Evolutionary conservation across 2,329 filamentous ascomycete species (phyloP).

Genomic region (Amesomyces nigricolor): DNA sequence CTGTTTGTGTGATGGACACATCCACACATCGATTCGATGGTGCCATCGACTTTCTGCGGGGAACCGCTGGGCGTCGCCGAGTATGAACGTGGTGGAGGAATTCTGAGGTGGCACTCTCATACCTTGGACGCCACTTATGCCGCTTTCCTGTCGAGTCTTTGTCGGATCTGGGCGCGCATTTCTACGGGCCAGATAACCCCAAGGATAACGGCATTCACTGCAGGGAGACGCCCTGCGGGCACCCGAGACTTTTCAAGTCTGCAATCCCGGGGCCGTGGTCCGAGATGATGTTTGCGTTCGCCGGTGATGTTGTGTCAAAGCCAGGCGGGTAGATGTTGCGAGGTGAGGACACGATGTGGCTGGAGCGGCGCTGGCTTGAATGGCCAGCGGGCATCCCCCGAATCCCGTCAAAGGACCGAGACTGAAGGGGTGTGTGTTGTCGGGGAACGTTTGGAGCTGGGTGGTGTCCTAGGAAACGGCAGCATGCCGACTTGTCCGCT

Average conservation of each 20-base stretch:
- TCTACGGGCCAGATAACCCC: neutral
- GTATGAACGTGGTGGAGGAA: neutral
- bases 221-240: slow-evolving; percentile 1
- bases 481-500: neutral
- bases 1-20: slow-evolving; percentile 11
- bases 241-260: neutral
- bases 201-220: neutral
- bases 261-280: neutral
- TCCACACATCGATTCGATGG: neutral
- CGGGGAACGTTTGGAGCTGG: no score
- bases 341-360: no score
- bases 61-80: neutral
- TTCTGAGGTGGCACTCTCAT: neutral
- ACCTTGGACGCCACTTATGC: slow-evolving; percentile 8
- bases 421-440: no score
- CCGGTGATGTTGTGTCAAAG: neutral
- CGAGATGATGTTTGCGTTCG: neutral
- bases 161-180: neutral
- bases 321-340: neutral
- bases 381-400: no score
- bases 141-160: neutral
- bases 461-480: neutral
- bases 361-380: no score
- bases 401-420: no score
- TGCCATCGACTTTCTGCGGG: neutral